Conservation (phyloP, 805 yeast genomes). For the Torulaspora delbrueckii region DNA sequence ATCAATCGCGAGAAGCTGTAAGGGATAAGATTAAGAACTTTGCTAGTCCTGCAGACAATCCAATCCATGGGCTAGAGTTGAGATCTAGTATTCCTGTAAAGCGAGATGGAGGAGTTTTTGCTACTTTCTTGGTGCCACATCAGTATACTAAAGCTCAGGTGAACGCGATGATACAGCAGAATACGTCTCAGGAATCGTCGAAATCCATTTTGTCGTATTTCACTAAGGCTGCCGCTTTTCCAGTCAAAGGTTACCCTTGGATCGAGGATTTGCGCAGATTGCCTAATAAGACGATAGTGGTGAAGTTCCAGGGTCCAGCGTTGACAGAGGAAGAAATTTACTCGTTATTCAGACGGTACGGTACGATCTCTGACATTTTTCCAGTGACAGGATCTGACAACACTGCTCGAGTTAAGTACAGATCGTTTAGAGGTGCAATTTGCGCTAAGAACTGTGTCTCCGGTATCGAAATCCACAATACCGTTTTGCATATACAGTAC, state of each 20-base stretch:
- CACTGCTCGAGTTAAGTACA: constrained; percentile 53
- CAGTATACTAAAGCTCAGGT: constrained; percentile 47
- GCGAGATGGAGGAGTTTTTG: constrained; percentile 94
- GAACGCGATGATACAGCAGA: constrained; percentile 46
- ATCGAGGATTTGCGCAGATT: constrained; percentile 83
- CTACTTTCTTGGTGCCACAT: constrained; percentile 61
- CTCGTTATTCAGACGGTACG: constrained; percentile 80
- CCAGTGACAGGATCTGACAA: constrained; percentile 49
- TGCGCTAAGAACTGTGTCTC: constrained; percentile 88
- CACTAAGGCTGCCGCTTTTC: constrained; percentile 52
- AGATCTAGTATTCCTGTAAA: constrained; percentile 61
- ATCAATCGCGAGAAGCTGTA: constrained; percentile 38
- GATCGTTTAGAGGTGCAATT: constrained; percentile 60
- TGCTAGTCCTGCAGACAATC: constrained; percentile 37
- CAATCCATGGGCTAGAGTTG: constrained; percentile 44
- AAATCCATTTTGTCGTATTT: constrained; percentile 39
- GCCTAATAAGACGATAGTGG: constrained; percentile 59
- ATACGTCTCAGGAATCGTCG: constrained; percentile 40
- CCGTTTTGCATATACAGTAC: constrained; percentile 71
- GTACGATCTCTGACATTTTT: constrained; percentile 67
- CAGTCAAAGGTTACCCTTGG: constrained; percentile 93
- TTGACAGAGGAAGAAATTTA: constrained; percentile 77
- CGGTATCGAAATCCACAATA: constrained; percentile 60
- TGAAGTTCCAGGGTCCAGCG: constrained; percentile 71
- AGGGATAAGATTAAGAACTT: constrained; percentile 38